A percentile compares a stretch with the other conserved stretches of the same genome.
Evolutionary conservation across 2,329 filamentous ascomycete genomes (phyloP).

Genomic region (Knufia fluminis): DNA sequence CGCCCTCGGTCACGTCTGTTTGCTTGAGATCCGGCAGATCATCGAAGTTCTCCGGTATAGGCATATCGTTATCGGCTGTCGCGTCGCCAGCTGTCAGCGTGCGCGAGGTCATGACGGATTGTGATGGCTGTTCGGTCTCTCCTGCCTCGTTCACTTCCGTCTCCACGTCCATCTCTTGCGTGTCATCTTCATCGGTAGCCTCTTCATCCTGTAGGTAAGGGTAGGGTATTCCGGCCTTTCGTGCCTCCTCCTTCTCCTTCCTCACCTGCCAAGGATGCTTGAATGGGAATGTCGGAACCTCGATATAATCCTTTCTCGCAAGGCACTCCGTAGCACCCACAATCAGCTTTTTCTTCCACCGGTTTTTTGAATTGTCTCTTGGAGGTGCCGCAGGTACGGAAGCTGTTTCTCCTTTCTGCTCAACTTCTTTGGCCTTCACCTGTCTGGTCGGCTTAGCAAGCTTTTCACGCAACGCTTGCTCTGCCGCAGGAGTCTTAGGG

Average conservation of each 20-base stretch:
- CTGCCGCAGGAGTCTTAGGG: slow-evolving; percentile 60
- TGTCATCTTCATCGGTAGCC: slow-evolving; percentile 34
- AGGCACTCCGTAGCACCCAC: slow-evolving; percentile 78
- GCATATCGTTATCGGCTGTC: slow-evolving; percentile 14
- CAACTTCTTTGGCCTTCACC: slow-evolving; percentile 9
- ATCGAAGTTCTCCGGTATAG: slow-evolving; percentile 51
- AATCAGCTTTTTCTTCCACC: slow-evolving; percentile 65
- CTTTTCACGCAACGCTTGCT: slow-evolving; percentile 52
- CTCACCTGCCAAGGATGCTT: slow-evolving; percentile 62
- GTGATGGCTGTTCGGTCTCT: slow-evolving; percentile 19
- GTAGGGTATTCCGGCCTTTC: neutral
- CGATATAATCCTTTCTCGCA: slow-evolving; percentile 57
- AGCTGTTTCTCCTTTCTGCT: slow-evolving; percentile 31
- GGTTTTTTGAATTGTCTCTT: slow-evolving; percentile 11
- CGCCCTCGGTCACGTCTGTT: slow-evolving; percentile 28
- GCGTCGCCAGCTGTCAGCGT: slow-evolving; percentile 2
- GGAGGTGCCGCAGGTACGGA: slow-evolving; percentile 35
- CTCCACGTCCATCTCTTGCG: slow-evolving; percentile 29
- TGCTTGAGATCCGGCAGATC: slow-evolving; percentile 42
- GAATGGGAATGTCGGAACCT: slow-evolving; percentile 79
- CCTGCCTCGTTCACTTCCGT: neutral
- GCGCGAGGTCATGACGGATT: slow-evolving; percentile 10
- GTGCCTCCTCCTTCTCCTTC: slow-evolving; percentile 45
- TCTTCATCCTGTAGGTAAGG: slow-evolving; percentile 3
- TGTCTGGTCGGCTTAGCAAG: slow-evolving; percentile 31